Conservation (phyloP, 176 grass and related monocot genomes). For the Eragrostis curvula region DNA sequence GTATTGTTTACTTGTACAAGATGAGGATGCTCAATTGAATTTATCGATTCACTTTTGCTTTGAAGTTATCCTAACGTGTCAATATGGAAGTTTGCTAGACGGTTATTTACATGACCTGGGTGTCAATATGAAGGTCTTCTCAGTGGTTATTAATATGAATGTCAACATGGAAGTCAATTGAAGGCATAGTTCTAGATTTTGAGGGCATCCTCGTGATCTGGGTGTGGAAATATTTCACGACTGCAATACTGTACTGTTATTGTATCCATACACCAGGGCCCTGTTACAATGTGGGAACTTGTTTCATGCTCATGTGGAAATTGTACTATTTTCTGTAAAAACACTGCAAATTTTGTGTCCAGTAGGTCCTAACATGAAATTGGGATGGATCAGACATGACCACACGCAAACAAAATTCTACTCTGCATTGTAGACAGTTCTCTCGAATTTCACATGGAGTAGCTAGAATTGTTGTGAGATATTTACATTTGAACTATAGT, state of each 20-base stretch:
- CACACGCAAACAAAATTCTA: background rate
- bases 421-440: background rate
- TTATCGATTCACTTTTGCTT: slow-evolving; percentile 34
- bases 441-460: background rate
- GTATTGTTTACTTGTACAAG: background rate
- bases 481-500: background rate
- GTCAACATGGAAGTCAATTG: too few species aligned
- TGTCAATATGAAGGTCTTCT: background rate
- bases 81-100: too few species aligned
- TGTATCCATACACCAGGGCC: background rate
- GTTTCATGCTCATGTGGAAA: background rate
- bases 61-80: too few species aligned
- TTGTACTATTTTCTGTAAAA: background rate
- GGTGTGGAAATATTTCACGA: background rate
- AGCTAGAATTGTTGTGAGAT: background rate
- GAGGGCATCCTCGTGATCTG: background rate
- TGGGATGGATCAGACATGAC: background rate
- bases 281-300: background rate
- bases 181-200: slow-evolving; percentile 20
- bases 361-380: background rate
- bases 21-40: background rate
- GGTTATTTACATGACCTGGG: too few species aligned
- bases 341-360: background rate
- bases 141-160: too few species aligned
- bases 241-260: background rate